These are phyloP conservation scores for Rhodotorula sp. DNA, from an alignment of 1,284 basidiomycete species.

Conservation along the genomic window DNA sequence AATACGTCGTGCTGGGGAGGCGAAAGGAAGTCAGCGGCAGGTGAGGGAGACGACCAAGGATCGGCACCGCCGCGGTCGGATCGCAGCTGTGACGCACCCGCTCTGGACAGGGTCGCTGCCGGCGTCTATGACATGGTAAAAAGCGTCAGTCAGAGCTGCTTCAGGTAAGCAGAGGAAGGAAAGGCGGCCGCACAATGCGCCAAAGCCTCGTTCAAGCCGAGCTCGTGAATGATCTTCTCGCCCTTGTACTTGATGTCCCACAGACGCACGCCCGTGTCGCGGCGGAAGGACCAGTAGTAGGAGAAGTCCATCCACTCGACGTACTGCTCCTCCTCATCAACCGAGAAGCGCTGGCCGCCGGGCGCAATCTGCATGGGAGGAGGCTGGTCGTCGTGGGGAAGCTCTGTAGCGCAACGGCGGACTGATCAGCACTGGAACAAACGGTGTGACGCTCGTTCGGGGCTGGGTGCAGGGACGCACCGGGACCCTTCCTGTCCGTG, in stretches of 20 bases:
- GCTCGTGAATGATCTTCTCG: constrained; percentile 66
- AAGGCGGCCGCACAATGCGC: constrained; percentile 34
- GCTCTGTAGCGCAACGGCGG: constrained; percentile 1
- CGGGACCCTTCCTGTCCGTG: constrained; percentile 42
- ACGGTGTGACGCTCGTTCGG: not conserved
- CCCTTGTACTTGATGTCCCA: constrained; percentile 67
- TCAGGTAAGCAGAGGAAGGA: too few relatives aligned
- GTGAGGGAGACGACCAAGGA: too few relatives aligned
- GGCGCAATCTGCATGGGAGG: constrained; percentile 48
- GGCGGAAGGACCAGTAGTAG: constrained; percentile 48
- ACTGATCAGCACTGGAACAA: not conserved
- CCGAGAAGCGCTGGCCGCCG: constrained; percentile 48
- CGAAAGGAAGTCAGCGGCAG: too few relatives aligned
- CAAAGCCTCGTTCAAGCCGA: constrained; percentile 50
- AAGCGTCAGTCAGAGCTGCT: not conserved
- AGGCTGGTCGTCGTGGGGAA: constrained; percentile 45
- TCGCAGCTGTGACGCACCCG: not conserved
- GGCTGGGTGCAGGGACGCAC: not conserved
- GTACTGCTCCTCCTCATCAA: constrained; percentile 47
- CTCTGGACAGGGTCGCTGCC: constrained; percentile 38
- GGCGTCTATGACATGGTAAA: constrained; percentile 15
- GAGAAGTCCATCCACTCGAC: constrained; percentile 44
- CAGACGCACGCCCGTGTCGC: constrained; percentile 58
- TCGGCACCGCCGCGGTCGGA: too few relatives aligned
- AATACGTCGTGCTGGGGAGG: constrained; percentile 33